Percentiles rank a stretch among this genome's conserved stretches.
Conservation (phyloP, 169 alveolate species). For the Plasmodium gallinaceum region DNA sequence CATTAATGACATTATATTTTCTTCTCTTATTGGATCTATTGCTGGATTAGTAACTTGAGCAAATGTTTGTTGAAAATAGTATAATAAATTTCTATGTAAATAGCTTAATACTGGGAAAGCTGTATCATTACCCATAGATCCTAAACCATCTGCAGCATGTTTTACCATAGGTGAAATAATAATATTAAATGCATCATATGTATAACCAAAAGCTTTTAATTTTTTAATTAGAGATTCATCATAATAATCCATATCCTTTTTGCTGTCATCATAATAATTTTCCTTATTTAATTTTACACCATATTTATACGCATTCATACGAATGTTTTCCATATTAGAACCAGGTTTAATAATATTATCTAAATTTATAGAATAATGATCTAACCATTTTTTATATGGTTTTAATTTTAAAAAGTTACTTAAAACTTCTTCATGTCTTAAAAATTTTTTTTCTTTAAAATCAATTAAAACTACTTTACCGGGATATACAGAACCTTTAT, state of each 20-base stretch:
- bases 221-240: slow-evolving; percentile 74
- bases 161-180: slow-evolving; percentile 74
- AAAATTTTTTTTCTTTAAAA: slow-evolving; percentile 75
- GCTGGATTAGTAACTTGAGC: slow-evolving; percentile 88
- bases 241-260: slow-evolving; percentile 34
- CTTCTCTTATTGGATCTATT: slow-evolving; percentile 86
- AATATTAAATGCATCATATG: slow-evolving; percentile 77
- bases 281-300: slow-evolving; percentile 53
- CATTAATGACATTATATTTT: slow-evolving; percentile 83
- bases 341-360: slow-evolving; percentile 74
- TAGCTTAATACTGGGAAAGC: slow-evolving; percentile 79
- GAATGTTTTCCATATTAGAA: slow-evolving; percentile 74
- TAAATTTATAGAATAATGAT: slow-evolving; percentile 69
- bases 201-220: slow-evolving; percentile 78
- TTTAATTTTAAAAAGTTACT: slow-evolving; percentile 51
- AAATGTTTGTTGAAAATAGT: slow-evolving; percentile 84
- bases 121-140: slow-evolving; percentile 79
- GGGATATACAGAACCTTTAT: slow-evolving; percentile 84
- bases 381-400: slow-evolving; percentile 77
- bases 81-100: slow-evolving; percentile 78
- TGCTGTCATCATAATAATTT: slow-evolving; percentile 9
- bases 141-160: slow-evolving; percentile 78
- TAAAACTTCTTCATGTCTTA: slow-evolving; percentile 70
- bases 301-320: slow-evolving; percentile 76
- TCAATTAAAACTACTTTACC: slow-evolving; percentile 84